Evolutionary conservation across 352 stramenopile species (phyloP).

Genomic region (Phytophthora fragariaefolia): DNA sequence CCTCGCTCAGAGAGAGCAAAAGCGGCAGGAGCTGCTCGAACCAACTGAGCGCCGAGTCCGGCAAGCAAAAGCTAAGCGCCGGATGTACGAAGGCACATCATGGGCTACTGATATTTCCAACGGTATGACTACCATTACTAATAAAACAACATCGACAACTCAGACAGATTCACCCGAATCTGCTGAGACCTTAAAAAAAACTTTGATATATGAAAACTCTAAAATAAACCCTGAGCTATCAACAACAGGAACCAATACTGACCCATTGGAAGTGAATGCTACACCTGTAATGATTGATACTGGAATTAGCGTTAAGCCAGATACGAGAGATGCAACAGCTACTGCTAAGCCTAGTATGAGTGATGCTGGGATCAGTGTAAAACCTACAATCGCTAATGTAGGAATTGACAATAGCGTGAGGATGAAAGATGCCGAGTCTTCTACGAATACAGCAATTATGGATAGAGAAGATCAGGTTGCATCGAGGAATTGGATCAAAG

Average conservation of each 20-base stretch:
- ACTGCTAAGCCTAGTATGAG: too few relatives aligned
- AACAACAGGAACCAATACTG: background rate
- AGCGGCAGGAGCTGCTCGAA: slow-evolving; percentile 22
- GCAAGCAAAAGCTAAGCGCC: too few relatives aligned
- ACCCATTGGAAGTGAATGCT: too few relatives aligned
- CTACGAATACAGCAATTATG: slow-evolving; percentile 11
- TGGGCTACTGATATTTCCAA: slow-evolving; percentile 11
- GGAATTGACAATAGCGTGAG: slow-evolving; percentile 6
- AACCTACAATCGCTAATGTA: background rate
- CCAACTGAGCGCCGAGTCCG: slow-evolving; percentile 1
- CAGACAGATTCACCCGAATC: slow-evolving; percentile 14
- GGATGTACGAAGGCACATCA: slow-evolving; percentile 11
- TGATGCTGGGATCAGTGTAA: slow-evolving; percentile 9
- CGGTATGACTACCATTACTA: background rate
- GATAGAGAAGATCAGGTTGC: slow-evolving; percentile 1
- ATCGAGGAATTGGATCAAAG: slow-evolving; percentile 4
- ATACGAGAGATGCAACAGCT: slow-evolving; percentile 4
- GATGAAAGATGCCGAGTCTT: slow-evolving; percentile 14
- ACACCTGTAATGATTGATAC: slow-evolving; percentile 3
- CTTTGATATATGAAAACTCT: slow-evolving; percentile 7
- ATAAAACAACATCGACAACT: slow-evolving; percentile 16
- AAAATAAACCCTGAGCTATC: slow-evolving; percentile 6
- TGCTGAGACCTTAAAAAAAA: slow-evolving; percentile 15
- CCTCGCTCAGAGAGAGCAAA: slow-evolving; percentile 7
- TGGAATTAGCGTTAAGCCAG: slow-evolving; percentile 9